phyloP scores from a whole-genome alignment of 306 rosid species.

The Pterocarpus macrocarpus region DNA sequence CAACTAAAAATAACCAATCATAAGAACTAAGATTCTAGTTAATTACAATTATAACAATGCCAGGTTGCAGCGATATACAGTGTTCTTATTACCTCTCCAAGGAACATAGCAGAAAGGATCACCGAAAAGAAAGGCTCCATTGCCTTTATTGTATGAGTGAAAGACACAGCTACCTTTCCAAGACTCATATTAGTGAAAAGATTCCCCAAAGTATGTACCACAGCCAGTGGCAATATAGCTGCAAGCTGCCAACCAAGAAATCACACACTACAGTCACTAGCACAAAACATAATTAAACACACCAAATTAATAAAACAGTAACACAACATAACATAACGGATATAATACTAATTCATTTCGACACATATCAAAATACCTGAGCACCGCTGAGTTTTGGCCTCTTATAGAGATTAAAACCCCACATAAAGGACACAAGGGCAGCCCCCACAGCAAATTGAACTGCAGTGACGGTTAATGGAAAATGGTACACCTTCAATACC shows the following conservation, averaged over 20 bases:
- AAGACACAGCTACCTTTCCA: conserved; percentile 94
- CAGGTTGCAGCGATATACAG: neutral
- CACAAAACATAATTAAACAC: conserved; percentile 37
- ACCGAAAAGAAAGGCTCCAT: conserved; percentile 96
- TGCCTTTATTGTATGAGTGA: conserved; percentile 97
- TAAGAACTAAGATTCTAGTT: neutral
- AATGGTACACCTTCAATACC: conserved; percentile 86
- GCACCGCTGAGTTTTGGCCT: conserved; percentile 70
- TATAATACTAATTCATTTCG: neutral
- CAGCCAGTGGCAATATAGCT: conserved; percentile 82
- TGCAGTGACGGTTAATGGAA: conserved; percentile 73
- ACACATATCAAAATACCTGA: conserved; percentile 65
- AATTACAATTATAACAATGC: neutral
- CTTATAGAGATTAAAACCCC: conserved; percentile 84
- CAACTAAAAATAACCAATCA: neutral
- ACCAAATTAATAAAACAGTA: conserved; percentile 13
- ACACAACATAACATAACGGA: neutral
- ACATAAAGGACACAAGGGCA: conserved; percentile 72
- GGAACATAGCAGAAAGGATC: conserved; percentile 88
- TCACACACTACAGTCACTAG: neutral
- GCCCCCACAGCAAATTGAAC: conserved; percentile 82
- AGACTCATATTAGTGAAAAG: conserved; percentile 97
- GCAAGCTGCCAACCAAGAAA: conserved; percentile 67
- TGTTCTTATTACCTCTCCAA: conserved; percentile 75
- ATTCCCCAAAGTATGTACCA: conserved; percentile 87